A percentile compares a stretch with the other conserved stretches of the same genome.
Evolutionary conservation across 148 eudicot species (phyloP).

Genomic region (Talinum fruticosum): DNA sequence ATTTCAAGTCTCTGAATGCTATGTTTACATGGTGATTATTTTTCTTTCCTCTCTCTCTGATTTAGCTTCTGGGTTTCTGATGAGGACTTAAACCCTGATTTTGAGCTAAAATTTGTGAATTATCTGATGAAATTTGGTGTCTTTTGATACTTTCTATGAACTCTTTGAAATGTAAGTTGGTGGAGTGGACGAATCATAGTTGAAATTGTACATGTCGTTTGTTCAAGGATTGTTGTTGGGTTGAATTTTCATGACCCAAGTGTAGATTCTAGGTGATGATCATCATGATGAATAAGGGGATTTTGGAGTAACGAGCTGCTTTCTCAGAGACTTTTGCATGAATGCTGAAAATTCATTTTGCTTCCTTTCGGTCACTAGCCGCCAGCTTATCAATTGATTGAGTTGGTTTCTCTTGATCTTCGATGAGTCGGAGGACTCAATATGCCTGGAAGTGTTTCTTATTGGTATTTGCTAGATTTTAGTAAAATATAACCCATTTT

Average conservation of each 20-base stretch:
- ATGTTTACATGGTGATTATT: conserved; percentile 71
- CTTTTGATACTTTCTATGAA: background rate
- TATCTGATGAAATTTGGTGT: conserved; percentile 3
- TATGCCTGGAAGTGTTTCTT: background rate
- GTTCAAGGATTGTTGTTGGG: background rate
- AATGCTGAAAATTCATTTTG: background rate
- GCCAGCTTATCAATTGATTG: background rate
- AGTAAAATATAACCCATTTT: background rate
- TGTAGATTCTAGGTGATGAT: background rate
- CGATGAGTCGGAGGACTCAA: background rate
- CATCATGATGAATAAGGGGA: background rate
- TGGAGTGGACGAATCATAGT: background rate
- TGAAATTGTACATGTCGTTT: conserved; percentile 7
- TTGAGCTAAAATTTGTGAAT: background rate
- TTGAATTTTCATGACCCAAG: background rate
- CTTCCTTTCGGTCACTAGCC: background rate
- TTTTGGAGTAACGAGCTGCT: background rate
- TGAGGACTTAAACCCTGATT: background rate
- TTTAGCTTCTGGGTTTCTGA: conserved; percentile 10
- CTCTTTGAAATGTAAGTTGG: conserved; percentile 5
- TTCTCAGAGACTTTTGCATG: background rate
- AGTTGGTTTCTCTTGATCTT: conserved; percentile 8
- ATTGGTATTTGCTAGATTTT: background rate
- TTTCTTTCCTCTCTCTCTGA: background rate
- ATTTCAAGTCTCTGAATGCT: conserved; percentile 89